Conservation (phyloP, 2,329 filamentous ascomycete genomes). For the Cladophialophora psammophila region DNA sequence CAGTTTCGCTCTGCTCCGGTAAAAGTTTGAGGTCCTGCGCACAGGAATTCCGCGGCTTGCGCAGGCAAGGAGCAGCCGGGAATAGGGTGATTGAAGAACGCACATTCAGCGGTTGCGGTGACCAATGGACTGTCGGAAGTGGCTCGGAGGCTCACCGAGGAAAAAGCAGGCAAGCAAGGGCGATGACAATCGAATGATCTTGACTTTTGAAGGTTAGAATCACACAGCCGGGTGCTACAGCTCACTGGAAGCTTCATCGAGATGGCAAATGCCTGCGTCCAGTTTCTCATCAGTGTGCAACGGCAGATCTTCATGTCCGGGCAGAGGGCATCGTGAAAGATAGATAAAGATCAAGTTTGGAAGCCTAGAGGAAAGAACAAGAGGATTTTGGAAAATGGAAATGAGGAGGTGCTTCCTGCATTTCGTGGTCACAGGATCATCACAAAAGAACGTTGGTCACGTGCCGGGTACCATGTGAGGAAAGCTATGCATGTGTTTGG, state of each 20-base stretch:
- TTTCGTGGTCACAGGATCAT: constrained; percentile 5
- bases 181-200: constrained; percentile 1
- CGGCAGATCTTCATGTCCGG: neutral
- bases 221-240: neutral
- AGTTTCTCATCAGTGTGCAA: neutral
- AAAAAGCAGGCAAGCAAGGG: neutral
- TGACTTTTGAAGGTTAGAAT: neutral
- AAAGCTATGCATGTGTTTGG: neutral
- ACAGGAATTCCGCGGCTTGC: constrained; percentile 10
- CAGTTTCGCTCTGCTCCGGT: neutral
- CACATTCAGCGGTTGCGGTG: neutral
- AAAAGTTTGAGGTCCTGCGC: neutral
- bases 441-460: neutral
- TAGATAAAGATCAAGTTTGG: neutral
- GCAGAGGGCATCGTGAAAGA: neutral
- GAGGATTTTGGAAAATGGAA: neutral
- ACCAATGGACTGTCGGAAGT: neutral
- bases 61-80: neutral
- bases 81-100: neutral
- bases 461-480: neutral
- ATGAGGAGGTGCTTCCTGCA: neutral
- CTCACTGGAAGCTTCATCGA: neutral
- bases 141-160: neutral
- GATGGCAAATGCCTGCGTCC: neutral
- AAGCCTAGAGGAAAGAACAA: neutral